A percentile compares a stretch with the other conserved stretches of the same genome.
These are phyloP conservation scores for Carallia brachiata DNA, from an alignment of 345 rosid species.

Conservation along the genomic window DNA sequence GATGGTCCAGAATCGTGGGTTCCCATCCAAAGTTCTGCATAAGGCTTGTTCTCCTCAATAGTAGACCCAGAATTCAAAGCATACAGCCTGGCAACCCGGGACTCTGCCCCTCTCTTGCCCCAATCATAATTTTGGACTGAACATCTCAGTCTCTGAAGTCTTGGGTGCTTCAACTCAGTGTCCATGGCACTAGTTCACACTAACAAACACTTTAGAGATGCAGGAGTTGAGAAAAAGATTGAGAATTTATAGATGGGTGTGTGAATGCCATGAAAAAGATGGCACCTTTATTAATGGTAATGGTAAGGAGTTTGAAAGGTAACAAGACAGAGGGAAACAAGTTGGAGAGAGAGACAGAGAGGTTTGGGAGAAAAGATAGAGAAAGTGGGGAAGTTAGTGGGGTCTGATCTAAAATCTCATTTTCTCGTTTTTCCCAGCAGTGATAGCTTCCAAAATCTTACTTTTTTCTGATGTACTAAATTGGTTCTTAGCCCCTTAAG, in stretches of 20 bases:
- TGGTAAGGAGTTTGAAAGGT: conserved; percentile 38
- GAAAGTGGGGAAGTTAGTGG: conserved; percentile 10
- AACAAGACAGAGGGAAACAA: conserved; percentile 29
- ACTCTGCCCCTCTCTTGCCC: conserved; percentile 70
- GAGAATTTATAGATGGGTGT: neutral
- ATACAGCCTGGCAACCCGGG: conserved; percentile 62
- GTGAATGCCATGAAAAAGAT: neutral
- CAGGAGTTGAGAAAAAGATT: neutral
- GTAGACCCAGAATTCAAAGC: conserved; percentile 51
- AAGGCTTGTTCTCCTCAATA: conserved; percentile 48
- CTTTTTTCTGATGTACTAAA: too few relatives aligned
- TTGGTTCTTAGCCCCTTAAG: too few relatives aligned
- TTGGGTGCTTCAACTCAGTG: conserved; percentile 2
- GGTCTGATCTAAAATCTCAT: conserved; percentile 2
- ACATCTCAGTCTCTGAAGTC: conserved; percentile 51
- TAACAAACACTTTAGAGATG: neutral
- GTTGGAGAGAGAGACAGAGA: conserved; percentile 10
- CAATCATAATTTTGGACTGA: conserved; percentile 84
- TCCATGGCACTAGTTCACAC: conserved; percentile 21
- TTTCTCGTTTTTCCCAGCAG: too few relatives aligned
- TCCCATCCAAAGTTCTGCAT: conserved; percentile 88
- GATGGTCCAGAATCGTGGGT: conserved; percentile 89
- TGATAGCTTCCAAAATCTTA: too few relatives aligned
- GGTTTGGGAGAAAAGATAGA: conserved; percentile 5
- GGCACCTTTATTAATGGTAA: conserved; percentile 9